A percentile compares a stretch with the other conserved stretches of the same genome.
Evolutionary conservation across 2,329 filamentous ascomycete genomes (phyloP).

Genomic region (Penicillium sp.): DNA sequence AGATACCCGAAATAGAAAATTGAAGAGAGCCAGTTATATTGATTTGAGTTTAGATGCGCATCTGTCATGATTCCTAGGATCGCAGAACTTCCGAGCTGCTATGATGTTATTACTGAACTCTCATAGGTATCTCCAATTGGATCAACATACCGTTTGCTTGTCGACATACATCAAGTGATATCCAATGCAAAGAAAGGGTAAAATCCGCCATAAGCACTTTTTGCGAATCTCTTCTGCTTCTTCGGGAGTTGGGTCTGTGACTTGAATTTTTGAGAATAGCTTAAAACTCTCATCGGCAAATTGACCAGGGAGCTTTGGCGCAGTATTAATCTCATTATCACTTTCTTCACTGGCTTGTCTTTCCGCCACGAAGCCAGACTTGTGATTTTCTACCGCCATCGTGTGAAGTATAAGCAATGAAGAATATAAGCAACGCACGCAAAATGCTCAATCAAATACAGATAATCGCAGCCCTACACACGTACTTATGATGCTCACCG

Average conservation of each 20-base stretch:
- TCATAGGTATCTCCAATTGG: neutral
- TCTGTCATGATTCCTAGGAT: conserved; percentile 37
- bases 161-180: conserved; percentile 46
- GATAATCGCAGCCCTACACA: neutral
- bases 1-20: conserved; percentile 48
- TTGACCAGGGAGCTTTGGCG: conserved; percentile 37
- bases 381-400: neutral
- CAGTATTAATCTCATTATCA: neutral
- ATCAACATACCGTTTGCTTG: conserved; percentile 35
- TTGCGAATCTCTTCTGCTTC: conserved; percentile 21
- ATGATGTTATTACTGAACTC: neutral
- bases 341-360: conserved; percentile 3
- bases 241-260: conserved; percentile 39
- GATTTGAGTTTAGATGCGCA: conserved; percentile 25
- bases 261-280: conserved; percentile 41
- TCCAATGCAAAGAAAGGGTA: conserved; percentile 43
- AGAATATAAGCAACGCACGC: neutral
- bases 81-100: conserved; percentile 25
- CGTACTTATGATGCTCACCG: neutral
- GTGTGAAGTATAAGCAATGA: neutral
- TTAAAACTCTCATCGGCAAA: conserved; percentile 48
- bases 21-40: conserved; percentile 45
- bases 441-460: neutral
- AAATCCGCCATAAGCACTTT: conserved; percentile 39
- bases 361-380: neutral